phyloP scores from a whole-genome alignment of 768 basidiomycete genomes.

The Porpolomopsis calyptriformis region DNA sequence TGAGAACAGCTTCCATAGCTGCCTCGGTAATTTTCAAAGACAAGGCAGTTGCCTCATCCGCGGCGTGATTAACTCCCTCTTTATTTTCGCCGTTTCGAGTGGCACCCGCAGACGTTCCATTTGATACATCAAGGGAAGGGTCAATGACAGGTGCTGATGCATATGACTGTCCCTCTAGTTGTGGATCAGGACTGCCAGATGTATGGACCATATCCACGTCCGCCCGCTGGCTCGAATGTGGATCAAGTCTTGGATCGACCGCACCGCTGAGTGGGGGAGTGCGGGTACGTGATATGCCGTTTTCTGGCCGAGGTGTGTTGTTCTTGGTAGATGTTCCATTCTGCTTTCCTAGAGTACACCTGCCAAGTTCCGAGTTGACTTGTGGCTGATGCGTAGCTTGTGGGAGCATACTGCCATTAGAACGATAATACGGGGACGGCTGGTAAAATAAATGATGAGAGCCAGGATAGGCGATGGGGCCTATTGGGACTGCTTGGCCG shows the following conservation, averaged over 20 bases:
- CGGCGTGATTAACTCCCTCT: background rate
- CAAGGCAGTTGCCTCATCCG: background rate
- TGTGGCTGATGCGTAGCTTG: slow-evolving; percentile 16
- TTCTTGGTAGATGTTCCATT: slow-evolving; percentile 2
- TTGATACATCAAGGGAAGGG: slow-evolving; percentile 17
- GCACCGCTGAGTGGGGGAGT: background rate
- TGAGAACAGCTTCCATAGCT: slow-evolving; percentile 25
- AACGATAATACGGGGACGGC: slow-evolving; percentile 42
- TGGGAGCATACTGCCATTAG: slow-evolving; percentile 14
- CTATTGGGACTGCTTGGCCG: slow-evolving; percentile 21
- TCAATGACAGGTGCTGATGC: slow-evolving; percentile 15
- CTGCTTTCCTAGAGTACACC: background rate
- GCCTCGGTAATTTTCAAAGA: slow-evolving; percentile 17
- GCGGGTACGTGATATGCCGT: background rate
- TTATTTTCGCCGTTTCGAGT: background rate
- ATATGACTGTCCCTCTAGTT: background rate
- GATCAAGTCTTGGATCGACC: background rate
- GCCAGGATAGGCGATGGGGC: slow-evolving; percentile 25
- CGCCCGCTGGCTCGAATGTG: background rate
- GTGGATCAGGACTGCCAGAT: background rate
- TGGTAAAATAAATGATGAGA: slow-evolving; percentile 24
- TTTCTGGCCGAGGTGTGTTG: background rate
- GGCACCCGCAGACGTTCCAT: background rate
- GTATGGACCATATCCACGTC: background rate
- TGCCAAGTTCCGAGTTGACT: slow-evolving; percentile 1